These are phyloP conservation scores for Striga asiatica DNA, from an alignment of 257 asterid species.

Conservation along the genomic window DNA sequence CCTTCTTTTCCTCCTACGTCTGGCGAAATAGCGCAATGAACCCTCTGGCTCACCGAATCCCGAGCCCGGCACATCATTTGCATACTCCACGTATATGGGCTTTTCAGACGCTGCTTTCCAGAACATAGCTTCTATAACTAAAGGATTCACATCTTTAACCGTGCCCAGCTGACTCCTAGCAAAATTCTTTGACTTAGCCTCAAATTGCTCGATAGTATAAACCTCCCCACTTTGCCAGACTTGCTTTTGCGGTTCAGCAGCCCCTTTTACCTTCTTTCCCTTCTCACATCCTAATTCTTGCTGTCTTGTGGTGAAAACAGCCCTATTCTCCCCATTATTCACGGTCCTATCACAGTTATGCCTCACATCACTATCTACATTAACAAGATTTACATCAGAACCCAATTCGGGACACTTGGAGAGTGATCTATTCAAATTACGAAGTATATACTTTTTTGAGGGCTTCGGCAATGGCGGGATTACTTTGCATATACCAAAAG, in stretches of 20 bases:
- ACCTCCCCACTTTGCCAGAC: conserved; percentile 99
- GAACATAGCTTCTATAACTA: conserved; percentile 71
- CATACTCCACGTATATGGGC: conserved; percentile 86
- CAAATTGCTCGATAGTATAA: conserved; percentile 86
- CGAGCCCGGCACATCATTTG: conserved; percentile 97
- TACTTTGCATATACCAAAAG: conserved; percentile 90
- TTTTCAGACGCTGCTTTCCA: conserved; percentile 85
- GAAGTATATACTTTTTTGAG: conserved; percentile 67
- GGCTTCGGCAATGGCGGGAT: conserved; percentile 94
- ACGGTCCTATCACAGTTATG: conserved; percentile 17
- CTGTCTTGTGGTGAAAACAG: conserved; percentile 83
- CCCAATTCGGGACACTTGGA: conserved; percentile 77
- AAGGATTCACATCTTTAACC: conserved; percentile 72
- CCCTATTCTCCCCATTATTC: conserved; percentile 35
- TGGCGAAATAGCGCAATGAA: conserved; percentile 30
- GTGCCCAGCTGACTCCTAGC: conserved; percentile 58
- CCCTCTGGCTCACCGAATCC: conserved; percentile 93
- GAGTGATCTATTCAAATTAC: conserved; percentile 76
- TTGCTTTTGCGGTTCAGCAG: conserved; percentile 46
- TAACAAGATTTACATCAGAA: conserved; percentile 30
- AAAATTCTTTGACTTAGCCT: conserved; percentile 69
- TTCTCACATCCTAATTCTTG: conserved; percentile 79
- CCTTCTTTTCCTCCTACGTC: conserved; percentile 48
- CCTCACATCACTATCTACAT: conserved; percentile 19
- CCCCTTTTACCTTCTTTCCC: conserved; percentile 43